A percentile compares a stretch with the other conserved stretches of the same genome.
Conservation (phyloP, 495 filamentous ascomycete species). For the Cercophora newfieldiana region DNA sequence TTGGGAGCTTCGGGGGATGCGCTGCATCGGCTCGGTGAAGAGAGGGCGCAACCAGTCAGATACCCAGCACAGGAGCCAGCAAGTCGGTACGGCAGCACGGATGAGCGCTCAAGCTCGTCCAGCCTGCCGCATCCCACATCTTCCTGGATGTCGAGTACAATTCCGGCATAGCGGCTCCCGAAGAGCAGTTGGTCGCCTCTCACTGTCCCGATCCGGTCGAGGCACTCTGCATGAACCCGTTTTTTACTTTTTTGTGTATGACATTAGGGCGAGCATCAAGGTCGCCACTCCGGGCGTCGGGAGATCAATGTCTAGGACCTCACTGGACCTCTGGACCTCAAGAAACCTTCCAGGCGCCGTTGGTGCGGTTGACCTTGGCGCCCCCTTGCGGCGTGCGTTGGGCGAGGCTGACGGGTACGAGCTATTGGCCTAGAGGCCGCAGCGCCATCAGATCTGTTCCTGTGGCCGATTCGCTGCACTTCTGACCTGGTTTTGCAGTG, state of each 20-base stretch:
- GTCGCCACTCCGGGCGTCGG: not conserved
- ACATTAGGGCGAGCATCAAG: not conserved
- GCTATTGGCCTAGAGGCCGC: not conserved
- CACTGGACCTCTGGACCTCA: too few species aligned
- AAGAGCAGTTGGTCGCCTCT: too few species aligned
- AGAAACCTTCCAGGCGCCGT: not conserved
- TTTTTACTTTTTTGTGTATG: too few species aligned
- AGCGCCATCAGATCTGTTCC: not conserved
- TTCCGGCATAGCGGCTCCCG: too few species aligned
- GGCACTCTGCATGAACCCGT: not conserved
- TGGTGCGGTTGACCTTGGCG: not conserved
- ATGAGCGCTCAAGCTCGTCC: too few species aligned
- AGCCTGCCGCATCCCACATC: too few species aligned
- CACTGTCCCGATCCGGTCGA: not conserved
- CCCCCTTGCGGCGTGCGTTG: not conserved
- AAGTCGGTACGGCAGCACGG: not conserved
- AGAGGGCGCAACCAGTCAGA: constrained; percentile 16
- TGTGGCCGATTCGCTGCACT: not conserved
- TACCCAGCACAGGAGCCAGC: not conserved
- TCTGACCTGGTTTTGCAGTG: not conserved
- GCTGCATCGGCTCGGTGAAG: constrained; percentile 20
- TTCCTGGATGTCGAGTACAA: too few species aligned
- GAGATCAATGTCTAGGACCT: not conserved
- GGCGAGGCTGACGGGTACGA: not conserved
- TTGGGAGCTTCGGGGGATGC: constrained; percentile 25